phyloP scores from a whole-genome alignment of 163 green algal genomes.

The Chlamydomonas reinhardtii region DNA sequence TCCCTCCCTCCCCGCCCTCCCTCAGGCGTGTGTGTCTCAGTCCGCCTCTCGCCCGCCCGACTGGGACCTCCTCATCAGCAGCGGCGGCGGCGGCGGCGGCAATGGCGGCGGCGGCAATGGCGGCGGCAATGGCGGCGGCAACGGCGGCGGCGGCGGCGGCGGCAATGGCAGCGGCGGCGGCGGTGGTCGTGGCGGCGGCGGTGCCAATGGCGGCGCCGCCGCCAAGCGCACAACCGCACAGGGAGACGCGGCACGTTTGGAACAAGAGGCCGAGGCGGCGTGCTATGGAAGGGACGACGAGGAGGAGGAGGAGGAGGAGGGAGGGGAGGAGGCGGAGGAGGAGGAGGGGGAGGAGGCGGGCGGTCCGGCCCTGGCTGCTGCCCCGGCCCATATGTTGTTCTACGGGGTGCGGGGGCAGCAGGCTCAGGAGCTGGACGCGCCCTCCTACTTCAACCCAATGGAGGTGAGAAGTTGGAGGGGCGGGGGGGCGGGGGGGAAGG shows the following conservation, averaged over 20 bases:
- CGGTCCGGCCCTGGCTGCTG: background rate
- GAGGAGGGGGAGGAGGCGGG: background rate
- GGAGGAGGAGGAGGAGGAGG: background rate
- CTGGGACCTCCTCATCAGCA: constrained; percentile 3
- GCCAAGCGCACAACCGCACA: background rate
- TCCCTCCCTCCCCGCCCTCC: too few species aligned
- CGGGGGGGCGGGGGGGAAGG: too few species aligned
- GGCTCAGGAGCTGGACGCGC: constrained; percentile 75
- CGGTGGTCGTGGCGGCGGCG: too few species aligned
- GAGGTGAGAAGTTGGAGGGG: constrained; percentile 63
- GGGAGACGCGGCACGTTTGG: too few species aligned
- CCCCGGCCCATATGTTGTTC: constrained; percentile 52
- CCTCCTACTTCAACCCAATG: constrained; percentile 83
- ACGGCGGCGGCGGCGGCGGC: background rate
- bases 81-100: background rate
- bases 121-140: background rate
- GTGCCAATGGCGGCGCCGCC: background rate
- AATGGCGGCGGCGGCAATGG: background rate
- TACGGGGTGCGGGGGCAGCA: constrained; percentile 83
- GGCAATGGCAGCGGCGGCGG: background rate
- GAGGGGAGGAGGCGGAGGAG: background rate
- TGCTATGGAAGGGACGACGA: background rate
- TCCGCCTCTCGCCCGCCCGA: background rate
- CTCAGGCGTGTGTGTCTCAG: constrained; percentile 32
- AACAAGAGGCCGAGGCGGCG: too few species aligned